These are phyloP conservation scores for Kandelia obovata DNA, from an alignment of 345 rosid genomes.

Conservation along the genomic window DNA sequence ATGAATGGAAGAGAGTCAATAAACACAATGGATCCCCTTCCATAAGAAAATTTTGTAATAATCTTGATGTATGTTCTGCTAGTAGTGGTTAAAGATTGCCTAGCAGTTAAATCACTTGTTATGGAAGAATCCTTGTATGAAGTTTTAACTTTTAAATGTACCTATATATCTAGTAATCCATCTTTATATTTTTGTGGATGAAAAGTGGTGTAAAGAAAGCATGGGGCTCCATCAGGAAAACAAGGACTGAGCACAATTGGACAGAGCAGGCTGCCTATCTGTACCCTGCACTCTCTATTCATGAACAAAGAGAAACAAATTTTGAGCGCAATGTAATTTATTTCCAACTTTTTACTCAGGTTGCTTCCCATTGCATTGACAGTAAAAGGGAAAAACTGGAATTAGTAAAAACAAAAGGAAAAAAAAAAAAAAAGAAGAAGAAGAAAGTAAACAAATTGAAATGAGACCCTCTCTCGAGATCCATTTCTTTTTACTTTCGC, in stretches of 20 bases:
- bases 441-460: conserved; percentile 7
- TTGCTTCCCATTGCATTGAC: conserved; percentile 42
- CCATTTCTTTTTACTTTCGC: conserved; percentile 11
- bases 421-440: conserved; percentile 2
- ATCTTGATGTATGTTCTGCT: neutral
- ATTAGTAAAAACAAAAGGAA: conserved; percentile 1
- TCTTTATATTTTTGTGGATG: neutral
- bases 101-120: too few species aligned
- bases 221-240: conserved; percentile 27
- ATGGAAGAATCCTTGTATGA: neutral
- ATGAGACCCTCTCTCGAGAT: conserved; percentile 21
- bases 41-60: too few species aligned
- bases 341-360: conserved; percentile 31
- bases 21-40: too few species aligned
- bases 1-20: too few species aligned
- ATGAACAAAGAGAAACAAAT: conserved; percentile 19
- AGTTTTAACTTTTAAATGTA: neutral
- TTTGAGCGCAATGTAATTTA: conserved; percentile 25
- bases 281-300: conserved; percentile 23
- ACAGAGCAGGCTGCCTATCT: conserved; percentile 9
- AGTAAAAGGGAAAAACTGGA: neutral
- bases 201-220: conserved; percentile 14
- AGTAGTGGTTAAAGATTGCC: too few species aligned
- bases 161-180: neutral
- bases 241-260: conserved; percentile 15